Conservation (phyloP, 305 asterid species). For the Fraxinus paxiana region DNA sequence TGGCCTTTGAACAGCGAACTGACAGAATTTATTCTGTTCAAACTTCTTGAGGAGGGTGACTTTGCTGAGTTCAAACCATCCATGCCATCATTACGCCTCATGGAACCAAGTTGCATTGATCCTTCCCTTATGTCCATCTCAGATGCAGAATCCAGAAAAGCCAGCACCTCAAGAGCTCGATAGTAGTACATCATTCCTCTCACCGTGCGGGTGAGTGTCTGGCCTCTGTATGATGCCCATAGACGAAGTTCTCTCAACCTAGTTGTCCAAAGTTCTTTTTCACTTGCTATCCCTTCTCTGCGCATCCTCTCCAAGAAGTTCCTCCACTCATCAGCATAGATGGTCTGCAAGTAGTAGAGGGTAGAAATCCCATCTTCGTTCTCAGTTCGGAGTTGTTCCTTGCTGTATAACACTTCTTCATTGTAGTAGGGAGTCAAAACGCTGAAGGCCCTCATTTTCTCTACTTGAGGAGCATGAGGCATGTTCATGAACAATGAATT, state of each 20-base stretch:
- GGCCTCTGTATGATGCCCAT: constrained; percentile 98
- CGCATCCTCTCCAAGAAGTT: constrained; percentile 49
- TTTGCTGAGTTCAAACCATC: constrained; percentile 31
- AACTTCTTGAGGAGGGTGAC: constrained; percentile 39
- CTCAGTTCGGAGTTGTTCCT: constrained; percentile 48
- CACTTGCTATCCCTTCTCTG: constrained; percentile 41
- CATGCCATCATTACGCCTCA: constrained; percentile 32
- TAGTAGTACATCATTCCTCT: constrained; percentile 95
- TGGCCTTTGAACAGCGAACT: constrained; percentile 53
- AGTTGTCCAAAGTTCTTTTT: constrained; percentile 41
- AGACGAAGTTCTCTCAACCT: constrained; percentile 46
- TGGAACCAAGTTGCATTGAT: constrained; percentile 55
- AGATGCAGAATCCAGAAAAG: constrained; percentile 84
- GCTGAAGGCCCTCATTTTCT: constrained; percentile 52
- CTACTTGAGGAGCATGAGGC: constrained; percentile 57
- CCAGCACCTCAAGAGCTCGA: constrained; percentile 87
- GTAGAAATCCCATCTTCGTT: constrained; percentile 55
- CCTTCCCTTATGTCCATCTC: constrained; percentile 91
- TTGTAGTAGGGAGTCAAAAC: constrained; percentile 55
- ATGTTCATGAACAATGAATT: constrained; percentile 51
- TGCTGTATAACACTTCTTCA: constrained; percentile 44
- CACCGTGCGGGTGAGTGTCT: constrained; percentile 90
- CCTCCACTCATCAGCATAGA: constrained; percentile 52
- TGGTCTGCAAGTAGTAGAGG: constrained; percentile 47
- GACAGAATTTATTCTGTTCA: constrained; percentile 48